Conservation (phyloP, 495 filamentous ascomycete genomes). For the Trichocladium antarcticum region DNA sequence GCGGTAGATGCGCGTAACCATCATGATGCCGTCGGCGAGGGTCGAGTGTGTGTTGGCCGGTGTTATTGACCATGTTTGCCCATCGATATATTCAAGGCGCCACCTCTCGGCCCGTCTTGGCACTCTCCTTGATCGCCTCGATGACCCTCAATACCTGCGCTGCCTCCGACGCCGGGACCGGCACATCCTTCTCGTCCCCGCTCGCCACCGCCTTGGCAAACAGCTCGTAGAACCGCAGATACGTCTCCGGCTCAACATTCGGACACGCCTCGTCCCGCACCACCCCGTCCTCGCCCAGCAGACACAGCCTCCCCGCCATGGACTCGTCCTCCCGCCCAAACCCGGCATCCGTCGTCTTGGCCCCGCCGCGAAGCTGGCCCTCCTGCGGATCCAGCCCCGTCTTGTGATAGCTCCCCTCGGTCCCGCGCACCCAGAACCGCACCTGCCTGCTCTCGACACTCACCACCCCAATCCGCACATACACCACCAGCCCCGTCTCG, state of each 20-base stretch:
- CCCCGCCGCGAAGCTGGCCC: slow-evolving; percentile 61
- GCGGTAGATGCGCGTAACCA: no score
- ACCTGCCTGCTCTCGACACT: slow-evolving; percentile 61
- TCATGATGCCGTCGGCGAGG: no score
- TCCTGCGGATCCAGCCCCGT: slow-evolving; percentile 71
- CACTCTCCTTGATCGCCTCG: slow-evolving; percentile 61
- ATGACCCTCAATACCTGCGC: slow-evolving; percentile 63
- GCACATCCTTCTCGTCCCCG: slow-evolving; percentile 47
- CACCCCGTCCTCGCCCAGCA: slow-evolving; percentile 29
- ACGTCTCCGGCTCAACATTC: slow-evolving; percentile 60
- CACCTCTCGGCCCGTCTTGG: slow-evolving; percentile 51
- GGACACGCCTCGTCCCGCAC: slow-evolving; percentile 37
- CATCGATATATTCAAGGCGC: no score
- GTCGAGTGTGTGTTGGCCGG: no score
- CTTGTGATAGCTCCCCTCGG: slow-evolving; percentile 74
- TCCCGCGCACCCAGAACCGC: slow-evolving; percentile 71
- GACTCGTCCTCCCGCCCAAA: slow-evolving; percentile 55
- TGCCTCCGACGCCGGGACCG: slow-evolving; percentile 61
- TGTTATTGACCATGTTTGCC: no score
- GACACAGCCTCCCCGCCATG: slow-evolving; percentile 32
- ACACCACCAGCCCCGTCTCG: slow-evolving; percentile 45
- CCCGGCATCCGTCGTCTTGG: slow-evolving; percentile 49
- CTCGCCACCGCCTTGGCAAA: slow-evolving; percentile 55
- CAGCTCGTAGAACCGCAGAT: slow-evolving; percentile 58
- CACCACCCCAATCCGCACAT: slow-evolving; percentile 58